Base-by-base conservation (phyloP, 2,329 filamentous ascomycete species). In the Hypoxylon sp. region DNA sequence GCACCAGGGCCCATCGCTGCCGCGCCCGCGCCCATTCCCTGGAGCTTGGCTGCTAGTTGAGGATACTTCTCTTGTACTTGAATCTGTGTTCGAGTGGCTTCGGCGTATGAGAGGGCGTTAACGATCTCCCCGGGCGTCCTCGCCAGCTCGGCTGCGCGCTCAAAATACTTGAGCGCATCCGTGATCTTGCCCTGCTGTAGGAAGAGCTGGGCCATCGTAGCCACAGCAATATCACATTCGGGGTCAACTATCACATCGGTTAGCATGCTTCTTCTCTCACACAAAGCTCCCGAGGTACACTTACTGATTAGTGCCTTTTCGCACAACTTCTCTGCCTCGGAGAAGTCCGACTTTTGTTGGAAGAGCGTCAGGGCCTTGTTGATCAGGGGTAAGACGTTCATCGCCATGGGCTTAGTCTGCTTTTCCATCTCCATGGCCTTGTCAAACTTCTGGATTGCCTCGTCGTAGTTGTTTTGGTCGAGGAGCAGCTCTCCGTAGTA, bases 341-440 rank as follows among this genome's bases (percentile, higher is more conserved):
- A 82, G 73, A 96, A 98, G 77, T 98, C 94, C 71, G 96, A 90
- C 83, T 97, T 98, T 90, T 93, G 97, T 75, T 99, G 95, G 85
- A 97, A 98, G 42, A 98, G 82, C 10, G 94, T 92, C 23, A 99
- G 84, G 4, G 95, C 93, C 82, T 99, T 99, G 86, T 99, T 99
- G 79, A 99, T 98, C 47, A 99, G 82, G 11, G 95, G 95, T 63
- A 99, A 81, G 24, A 99, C 95, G 71, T 99, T 99, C 89, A 99
- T 98, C 60, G 92, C 90, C 76, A 95, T 88, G 11, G 93, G 93
- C 80, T 96, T 96, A 64, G 87, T 88, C 77, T 91, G 88, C 82
- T 95, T 96, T 84, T 99, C 95, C 89, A 98, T 94, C 73, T 98
- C 93, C 66, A 98, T 93, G n/a, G 95, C 95, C 21, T 88, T 95